Evolutionary conservation across 371 early-diverging fungal species (phyloP).

Genomic region (Apophysomyces variabilis): DNA sequence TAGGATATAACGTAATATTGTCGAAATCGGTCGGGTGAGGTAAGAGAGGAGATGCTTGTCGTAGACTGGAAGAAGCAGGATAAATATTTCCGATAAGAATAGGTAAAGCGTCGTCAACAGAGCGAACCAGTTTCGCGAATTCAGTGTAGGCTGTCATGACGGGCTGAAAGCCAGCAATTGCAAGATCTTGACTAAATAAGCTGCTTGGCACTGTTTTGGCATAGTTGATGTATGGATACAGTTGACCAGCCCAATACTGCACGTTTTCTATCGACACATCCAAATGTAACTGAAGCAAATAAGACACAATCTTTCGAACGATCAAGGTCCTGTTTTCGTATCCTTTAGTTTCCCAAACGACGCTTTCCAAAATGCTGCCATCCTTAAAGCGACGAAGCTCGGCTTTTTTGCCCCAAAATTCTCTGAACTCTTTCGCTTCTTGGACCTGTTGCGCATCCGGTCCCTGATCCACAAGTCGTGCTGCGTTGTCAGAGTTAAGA

Average conservation of each 20-base stretch:
- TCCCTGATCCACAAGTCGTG: conserved; percentile 79
- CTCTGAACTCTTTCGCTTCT: conserved; percentile 71
- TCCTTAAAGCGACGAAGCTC: conserved; percentile 90
- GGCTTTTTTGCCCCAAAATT: conserved; percentile 85
- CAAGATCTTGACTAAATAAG: conserved; percentile 54
- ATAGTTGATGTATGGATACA: conserved; percentile 60
- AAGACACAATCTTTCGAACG: conserved; percentile 78
- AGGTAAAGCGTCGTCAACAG: conserved; percentile 75
- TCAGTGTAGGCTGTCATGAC: conserved; percentile 72
- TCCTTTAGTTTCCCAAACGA: conserved; percentile 79
- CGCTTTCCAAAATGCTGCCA: conserved; percentile 82
- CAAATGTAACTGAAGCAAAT: conserved; percentile 77
- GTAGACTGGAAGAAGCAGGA: conserved; percentile 68
- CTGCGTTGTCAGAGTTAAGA: conserved; percentile 68
- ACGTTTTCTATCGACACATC: conserved; percentile 49
- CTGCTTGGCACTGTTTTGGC: conserved; percentile 52
- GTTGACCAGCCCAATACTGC: conserved; percentile 73
- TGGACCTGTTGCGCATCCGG: conserved; percentile 71
- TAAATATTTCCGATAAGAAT: conserved; percentile 74
- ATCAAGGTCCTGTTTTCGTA: conserved; percentile 76
- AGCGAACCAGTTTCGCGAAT: conserved; percentile 70
- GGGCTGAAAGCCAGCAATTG: conserved; percentile 67
- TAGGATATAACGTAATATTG: conserved; percentile 45
- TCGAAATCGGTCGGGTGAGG: conserved; percentile 75
- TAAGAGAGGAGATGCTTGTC: conserved; percentile 76